phyloP scores from a whole-genome alignment of 164 flowering plant species.

The Tinospora cordifolia region DNA sequence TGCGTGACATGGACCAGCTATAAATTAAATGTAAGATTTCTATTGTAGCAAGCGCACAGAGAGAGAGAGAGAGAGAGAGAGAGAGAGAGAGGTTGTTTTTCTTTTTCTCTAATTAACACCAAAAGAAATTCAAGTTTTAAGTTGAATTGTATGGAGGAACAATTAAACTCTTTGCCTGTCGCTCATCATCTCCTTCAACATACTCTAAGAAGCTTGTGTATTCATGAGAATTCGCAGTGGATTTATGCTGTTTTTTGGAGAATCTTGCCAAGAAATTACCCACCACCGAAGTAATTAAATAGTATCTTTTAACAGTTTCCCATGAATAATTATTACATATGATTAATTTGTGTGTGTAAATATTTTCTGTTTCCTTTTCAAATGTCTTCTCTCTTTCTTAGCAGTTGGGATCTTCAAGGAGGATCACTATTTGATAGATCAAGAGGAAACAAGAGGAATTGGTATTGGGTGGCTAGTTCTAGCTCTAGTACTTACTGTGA shows the following conservation, averaged over 20 bases:
- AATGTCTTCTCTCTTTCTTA: not conserved
- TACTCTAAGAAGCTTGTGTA: constrained; percentile 82
- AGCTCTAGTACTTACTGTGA: not conserved
- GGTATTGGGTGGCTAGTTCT: constrained; percentile 36
- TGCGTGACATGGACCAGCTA: constrained; percentile 15
- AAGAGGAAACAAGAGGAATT: constrained; percentile 94
- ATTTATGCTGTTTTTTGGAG: constrained; percentile 98
- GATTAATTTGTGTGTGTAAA: too few relatives aligned
- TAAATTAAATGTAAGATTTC: constrained; percentile 19
- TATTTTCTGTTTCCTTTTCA: not conserved
- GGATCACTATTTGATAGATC: constrained; percentile 73
- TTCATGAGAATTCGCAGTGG: constrained; percentile 84
- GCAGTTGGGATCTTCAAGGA: constrained; percentile 88
- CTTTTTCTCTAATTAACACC: not conserved
- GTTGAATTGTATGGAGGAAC: constrained; percentile 53
- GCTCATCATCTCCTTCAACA: constrained; percentile 96
- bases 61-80: too few relatives aligned
- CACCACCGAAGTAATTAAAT: constrained; percentile 76
- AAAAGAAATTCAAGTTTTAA: not conserved
- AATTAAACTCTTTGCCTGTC: constrained; percentile 58
- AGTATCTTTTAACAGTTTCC: too few relatives aligned
- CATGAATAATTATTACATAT: too few relatives aligned
- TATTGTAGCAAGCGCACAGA: constrained; percentile 7
- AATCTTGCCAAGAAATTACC: constrained; percentile 92
- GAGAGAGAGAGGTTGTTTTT: too few relatives aligned